Conservation (phyloP, 106 monocot genomes). For the Allium cepa region DNA sequence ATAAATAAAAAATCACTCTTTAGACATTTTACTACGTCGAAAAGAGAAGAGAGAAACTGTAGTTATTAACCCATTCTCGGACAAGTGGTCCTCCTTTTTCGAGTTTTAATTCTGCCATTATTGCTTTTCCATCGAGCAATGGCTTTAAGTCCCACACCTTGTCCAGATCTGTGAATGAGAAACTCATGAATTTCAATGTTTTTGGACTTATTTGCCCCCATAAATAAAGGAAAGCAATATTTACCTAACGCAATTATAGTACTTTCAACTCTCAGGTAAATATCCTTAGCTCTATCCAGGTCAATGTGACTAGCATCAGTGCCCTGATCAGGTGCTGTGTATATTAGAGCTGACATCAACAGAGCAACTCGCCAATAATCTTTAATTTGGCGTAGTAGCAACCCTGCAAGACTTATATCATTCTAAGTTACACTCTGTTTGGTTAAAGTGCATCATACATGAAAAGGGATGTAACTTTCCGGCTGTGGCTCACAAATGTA, state of each 20-base stretch:
- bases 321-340: constrained; percentile 12
- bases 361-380: constrained; percentile 82
- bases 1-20: not conserved
- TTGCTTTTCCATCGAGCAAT: constrained; percentile 75
- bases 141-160: constrained; percentile 80
- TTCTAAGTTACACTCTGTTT: too few species aligned
- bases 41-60: too few species aligned
- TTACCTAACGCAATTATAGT: constrained; percentile 44
- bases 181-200: not conserved
- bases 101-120: constrained; percentile 66
- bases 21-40: not conserved
- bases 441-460: too few species aligned
- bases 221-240: not conserved
- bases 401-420: constrained; percentile 25
- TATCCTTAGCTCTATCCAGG: constrained; percentile 28
- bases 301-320: constrained; percentile 17
- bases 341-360: constrained; percentile 56
- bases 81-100: constrained; percentile 68
- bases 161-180: constrained; percentile 42
- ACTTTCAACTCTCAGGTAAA: constrained; percentile 35
- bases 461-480: too few species aligned
- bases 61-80: constrained; percentile 61
- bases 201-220: not conserved
- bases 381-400: constrained; percentile 77
- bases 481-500: too few species aligned